Evolutionary conservation across 1,284 basidiomycete genomes (phyloP).

Genomic region (Boletus holoroseus): DNA sequence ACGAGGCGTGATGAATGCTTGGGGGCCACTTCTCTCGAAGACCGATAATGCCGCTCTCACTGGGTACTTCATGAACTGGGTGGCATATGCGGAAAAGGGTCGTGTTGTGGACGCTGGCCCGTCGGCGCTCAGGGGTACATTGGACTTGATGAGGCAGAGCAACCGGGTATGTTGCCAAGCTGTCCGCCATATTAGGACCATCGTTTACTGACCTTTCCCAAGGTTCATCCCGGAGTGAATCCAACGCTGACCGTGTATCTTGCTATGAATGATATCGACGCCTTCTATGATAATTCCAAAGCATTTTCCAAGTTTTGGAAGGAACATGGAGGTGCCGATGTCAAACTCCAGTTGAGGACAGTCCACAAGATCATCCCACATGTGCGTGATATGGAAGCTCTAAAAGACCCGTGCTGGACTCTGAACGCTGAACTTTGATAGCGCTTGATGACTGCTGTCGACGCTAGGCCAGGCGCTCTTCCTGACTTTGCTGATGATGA

Average conservation of each 20-base stretch:
- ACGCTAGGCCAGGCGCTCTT: conserved; percentile 17
- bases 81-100: conserved; percentile 17
- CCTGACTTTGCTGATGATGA: conserved; percentile 24
- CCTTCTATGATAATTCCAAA: conserved; percentile 27
- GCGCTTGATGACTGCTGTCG: conserved; percentile 21
- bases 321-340: conserved; percentile 12
- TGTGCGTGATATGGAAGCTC: conserved; percentile 14
- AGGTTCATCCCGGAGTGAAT: conserved; percentile 16
- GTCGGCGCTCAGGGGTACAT: neutral
- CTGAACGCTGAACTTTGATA: conserved; percentile 2
- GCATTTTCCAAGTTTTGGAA: conserved; percentile 28
- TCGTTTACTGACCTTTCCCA: neutral
- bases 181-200: neutral
- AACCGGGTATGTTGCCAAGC: conserved; percentile 14
- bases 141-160: conserved; percentile 14
- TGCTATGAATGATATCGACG: conserved; percentile 11
- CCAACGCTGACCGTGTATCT: conserved; percentile 5
- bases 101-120: conserved; percentile 7
- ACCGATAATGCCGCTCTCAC: conserved; percentile 31
- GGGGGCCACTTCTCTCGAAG: conserved; percentile 36
- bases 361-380: conserved; percentile 26
- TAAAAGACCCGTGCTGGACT: neutral
- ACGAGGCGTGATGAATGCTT: conserved; percentile 28
- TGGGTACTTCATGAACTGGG: conserved; percentile 48
- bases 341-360: conserved; percentile 21